These are phyloP conservation scores for Populus pruinosa DNA, from an alignment of 345 rosid species.

Conservation along the genomic window DNA sequence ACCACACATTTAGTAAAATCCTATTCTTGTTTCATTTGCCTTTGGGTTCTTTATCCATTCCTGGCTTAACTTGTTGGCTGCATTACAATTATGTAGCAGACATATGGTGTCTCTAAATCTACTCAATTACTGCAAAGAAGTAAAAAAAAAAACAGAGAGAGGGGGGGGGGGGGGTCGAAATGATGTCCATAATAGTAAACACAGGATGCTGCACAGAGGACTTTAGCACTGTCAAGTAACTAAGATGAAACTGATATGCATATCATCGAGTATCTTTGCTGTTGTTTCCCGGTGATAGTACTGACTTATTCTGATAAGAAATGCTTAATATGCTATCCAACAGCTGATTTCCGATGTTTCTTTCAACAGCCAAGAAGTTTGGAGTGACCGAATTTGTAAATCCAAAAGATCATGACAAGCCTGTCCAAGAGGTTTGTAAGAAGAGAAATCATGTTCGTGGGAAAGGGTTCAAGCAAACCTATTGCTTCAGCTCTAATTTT, in stretches of 20 bases:
- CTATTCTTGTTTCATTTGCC: neutral
- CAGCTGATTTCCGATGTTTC: neutral
- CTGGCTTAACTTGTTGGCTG: neutral
- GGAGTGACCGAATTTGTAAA: conserved; percentile 19
- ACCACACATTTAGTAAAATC: neutral
- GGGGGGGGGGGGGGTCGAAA: too few relatives aligned
- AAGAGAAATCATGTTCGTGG: neutral
- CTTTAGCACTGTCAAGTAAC: neutral
- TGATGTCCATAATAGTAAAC: too few relatives aligned
- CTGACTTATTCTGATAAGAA: neutral
- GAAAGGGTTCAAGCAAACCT: neutral
- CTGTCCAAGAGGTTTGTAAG: conserved; percentile 20
- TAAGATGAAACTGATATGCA: neutral
- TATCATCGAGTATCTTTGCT: too few relatives aligned
- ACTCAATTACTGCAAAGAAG: too few relatives aligned
- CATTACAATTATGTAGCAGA: neutral
- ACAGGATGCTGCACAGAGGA: neutral
- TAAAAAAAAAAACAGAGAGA: too few relatives aligned
- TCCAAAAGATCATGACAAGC: conserved; percentile 16
- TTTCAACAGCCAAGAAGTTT: conserved; percentile 17
- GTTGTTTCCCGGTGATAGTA: neutral
- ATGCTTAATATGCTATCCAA: neutral
- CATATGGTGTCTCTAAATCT: too few relatives aligned
- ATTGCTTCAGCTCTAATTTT: neutral
- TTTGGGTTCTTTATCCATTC: neutral